These are phyloP conservation scores for Pseudopyrenochaeta lycopersici DNA, from an alignment of 2,329 filamentous ascomycete species.

Conservation along the genomic window DNA sequence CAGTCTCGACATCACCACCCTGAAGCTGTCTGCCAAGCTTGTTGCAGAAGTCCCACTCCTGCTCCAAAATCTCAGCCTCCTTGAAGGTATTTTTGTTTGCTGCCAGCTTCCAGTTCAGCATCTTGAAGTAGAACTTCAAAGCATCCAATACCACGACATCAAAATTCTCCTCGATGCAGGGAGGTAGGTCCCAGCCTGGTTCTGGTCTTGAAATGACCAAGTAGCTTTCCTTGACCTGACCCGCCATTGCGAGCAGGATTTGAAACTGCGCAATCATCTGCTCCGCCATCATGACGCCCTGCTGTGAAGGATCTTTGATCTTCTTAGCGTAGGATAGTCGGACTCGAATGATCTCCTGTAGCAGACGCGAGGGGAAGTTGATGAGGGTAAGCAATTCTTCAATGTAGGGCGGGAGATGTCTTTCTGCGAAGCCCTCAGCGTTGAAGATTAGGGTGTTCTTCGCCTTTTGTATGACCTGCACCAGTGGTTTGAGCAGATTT, in stretches of 20 bases:
- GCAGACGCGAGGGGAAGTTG: slow-evolving; percentile 94
- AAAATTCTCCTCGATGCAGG: slow-evolving; percentile 96
- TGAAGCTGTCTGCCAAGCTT: slow-evolving; percentile 91
- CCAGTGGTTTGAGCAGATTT: slow-evolving; percentile 86
- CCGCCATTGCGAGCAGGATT: slow-evolving; percentile 88
- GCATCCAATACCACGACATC: slow-evolving; percentile 91
- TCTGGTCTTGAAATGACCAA: slow-evolving; percentile 83
- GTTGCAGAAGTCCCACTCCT: slow-evolving; percentile 98
- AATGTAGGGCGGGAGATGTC: slow-evolving; percentile 94
- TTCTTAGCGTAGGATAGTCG: slow-evolving; percentile 90
- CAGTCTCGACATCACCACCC: slow-evolving; percentile 93
- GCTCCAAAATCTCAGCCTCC: slow-evolving; percentile 94
- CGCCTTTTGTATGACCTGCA: slow-evolving; percentile 88
- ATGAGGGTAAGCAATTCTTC: slow-evolving; percentile 95
- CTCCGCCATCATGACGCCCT: slow-evolving; percentile 92
- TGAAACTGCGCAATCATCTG: slow-evolving; percentile 99
- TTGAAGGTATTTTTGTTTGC: slow-evolving; percentile 99
- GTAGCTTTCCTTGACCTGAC: slow-evolving; percentile 91
- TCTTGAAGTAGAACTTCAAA: slow-evolving; percentile 97
- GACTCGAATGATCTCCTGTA: slow-evolving; percentile 95
- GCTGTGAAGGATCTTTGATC: slow-evolving; percentile 93
- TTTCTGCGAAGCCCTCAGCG: slow-evolving; percentile 81
- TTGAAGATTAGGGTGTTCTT: slow-evolving; percentile 91
- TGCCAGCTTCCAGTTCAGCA: slow-evolving; percentile 96
- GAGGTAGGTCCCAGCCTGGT: slow-evolving; percentile 92